Evolutionary conservation across 2,329 filamentous ascomycete species (phyloP).

Genomic region (Fusarium sp.): DNA sequence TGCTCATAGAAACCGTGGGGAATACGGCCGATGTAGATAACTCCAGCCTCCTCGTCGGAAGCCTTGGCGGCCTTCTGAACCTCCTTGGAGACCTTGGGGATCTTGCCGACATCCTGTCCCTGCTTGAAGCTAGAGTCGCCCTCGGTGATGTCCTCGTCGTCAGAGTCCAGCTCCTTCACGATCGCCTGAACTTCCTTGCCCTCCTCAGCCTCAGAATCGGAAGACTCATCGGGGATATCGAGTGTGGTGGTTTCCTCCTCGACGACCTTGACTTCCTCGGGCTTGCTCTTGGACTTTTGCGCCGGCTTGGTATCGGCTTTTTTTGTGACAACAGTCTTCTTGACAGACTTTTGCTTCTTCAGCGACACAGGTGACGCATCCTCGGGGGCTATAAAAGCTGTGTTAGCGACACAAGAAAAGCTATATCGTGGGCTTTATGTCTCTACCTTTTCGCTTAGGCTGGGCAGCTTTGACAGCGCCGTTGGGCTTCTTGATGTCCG

Average conservation of each 20-base stretch:
- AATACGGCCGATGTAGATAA: conserved; percentile 89
- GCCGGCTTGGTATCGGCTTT: conserved; percentile 47
- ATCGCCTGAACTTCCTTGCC: conserved; percentile 54
- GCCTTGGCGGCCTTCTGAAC: conserved; percentile 53
- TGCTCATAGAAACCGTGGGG: conserved; percentile 96
- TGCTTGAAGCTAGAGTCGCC: conserved; percentile 51
- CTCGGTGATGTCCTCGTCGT: conserved; percentile 52
- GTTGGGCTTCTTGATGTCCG: conserved; percentile 45
- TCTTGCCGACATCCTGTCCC: conserved; percentile 61
- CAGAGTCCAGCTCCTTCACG: conserved; percentile 55
- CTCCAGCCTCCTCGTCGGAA: conserved; percentile 68
- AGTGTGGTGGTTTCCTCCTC: conserved; percentile 43
- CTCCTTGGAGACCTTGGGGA: conserved; percentile 58
- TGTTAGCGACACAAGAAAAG: conserved; percentile 36
- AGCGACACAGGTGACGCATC: conserved; percentile 54
- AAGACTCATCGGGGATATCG: conserved; percentile 44
- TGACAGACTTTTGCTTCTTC: conserved; percentile 57
- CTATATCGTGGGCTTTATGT: background rate
- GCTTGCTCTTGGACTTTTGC: conserved; percentile 44
- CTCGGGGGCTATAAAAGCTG: conserved; percentile 48
- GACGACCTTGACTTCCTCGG: conserved; percentile 39
- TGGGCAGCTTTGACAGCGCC: conserved; percentile 45
- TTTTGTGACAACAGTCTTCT: conserved; percentile 39
- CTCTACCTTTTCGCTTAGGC: conserved; percentile 49
- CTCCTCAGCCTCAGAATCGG: conserved; percentile 51